Conservation (phyloP, 163 green algal species). For the Coccomyxa subellipsoidea region DNA sequence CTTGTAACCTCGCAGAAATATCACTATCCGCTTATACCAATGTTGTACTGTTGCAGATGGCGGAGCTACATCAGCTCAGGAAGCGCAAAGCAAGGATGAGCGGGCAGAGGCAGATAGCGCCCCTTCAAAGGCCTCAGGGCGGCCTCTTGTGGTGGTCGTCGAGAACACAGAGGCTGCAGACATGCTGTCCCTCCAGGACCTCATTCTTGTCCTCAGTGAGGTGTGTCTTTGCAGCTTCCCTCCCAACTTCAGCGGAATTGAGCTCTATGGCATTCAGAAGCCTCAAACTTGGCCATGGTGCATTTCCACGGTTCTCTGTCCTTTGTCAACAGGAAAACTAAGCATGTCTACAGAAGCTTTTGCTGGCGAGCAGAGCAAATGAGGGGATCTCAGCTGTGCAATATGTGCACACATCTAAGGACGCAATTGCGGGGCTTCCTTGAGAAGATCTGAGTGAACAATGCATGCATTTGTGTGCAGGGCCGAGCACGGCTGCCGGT, state of each 20-base stretch:
- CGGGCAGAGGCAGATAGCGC: not conserved
- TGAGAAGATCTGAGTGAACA: too few relatives aligned
- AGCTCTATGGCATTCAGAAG: not conserved
- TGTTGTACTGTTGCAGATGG: not conserved
- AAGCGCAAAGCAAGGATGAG: not conserved
- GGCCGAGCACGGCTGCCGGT: slow-evolving; percentile 32
- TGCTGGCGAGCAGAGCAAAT: too few relatives aligned
- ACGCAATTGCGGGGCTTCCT: too few relatives aligned
- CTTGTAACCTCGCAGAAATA: too few relatives aligned
- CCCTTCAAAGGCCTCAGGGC: not conserved
- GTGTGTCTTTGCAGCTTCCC: not conserved
- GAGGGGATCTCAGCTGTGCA: too few relatives aligned
- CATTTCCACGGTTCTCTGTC: not conserved
- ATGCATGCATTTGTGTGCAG: slow-evolving; percentile 17
- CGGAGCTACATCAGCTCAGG: not conserved
- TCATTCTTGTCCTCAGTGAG: slow-evolving; percentile 41
- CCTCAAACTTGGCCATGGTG: not conserved
- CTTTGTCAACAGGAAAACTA: not conserved
- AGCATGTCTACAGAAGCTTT: not conserved
- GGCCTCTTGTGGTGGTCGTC: slow-evolving; percentile 49
- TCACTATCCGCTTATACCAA: too few relatives aligned
- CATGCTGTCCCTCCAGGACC: slow-evolving; percentile 29
- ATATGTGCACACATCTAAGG: too few relatives aligned
- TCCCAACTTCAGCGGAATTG: not conserved
- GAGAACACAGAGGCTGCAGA: slow-evolving; percentile 37